Base-by-base conservation (phyloP, 495 filamentous ascomycete genomes). In the Aspergillus leporis region DNA sequence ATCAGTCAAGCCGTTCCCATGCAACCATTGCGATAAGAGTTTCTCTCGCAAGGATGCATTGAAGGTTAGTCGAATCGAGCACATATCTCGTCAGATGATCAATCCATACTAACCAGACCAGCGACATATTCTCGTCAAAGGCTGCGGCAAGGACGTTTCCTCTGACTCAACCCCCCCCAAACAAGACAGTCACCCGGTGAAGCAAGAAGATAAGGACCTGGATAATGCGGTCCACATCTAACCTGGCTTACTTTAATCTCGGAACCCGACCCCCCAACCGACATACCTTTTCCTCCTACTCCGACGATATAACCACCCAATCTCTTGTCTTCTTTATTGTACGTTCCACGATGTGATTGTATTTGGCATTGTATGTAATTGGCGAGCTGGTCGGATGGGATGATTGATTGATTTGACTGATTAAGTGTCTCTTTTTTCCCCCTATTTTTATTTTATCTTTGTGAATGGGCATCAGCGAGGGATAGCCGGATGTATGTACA, bases 31-130 rank as follows among this genome's bases (percentile, higher is more conserved):
- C 67, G 92, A 97, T 32, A 98, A 98, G 84, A 94, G 91, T 72
- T 98, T 98, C 64, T 96, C 91, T 19, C 78, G 94, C 41, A 98
- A 97, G 71, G 94, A 98, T 79, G 94, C 94, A 19, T 80, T 98
- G 14, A 98, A 98, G 90, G 94, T 98, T 66, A 59, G 81, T n/a
- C n/a, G n/a, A n/a, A n/a, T n/a, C n/a, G n/a, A n/a, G n/a, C n/a
- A n/a, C n/a, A n/a, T n/a, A n/a, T n/a, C n/a, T n/a, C n/a, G 70
- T 32, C 51, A 58, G 19, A 41, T 51, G 30, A 53, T 60, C 58
- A 51, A 32, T 32, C 21, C 16, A 10, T 21, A 53, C 67, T 70
- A 59, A 70, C 56, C 5, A 3, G 16, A 46, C n/a, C 64, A 98
- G 93, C 83, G 93, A 65, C 94, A 98, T 78, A 86, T 90, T 45